phyloP scores from a whole-genome alignment of 1,284 basidiomycete genomes.

The Paramarasmius palmivorus region DNA sequence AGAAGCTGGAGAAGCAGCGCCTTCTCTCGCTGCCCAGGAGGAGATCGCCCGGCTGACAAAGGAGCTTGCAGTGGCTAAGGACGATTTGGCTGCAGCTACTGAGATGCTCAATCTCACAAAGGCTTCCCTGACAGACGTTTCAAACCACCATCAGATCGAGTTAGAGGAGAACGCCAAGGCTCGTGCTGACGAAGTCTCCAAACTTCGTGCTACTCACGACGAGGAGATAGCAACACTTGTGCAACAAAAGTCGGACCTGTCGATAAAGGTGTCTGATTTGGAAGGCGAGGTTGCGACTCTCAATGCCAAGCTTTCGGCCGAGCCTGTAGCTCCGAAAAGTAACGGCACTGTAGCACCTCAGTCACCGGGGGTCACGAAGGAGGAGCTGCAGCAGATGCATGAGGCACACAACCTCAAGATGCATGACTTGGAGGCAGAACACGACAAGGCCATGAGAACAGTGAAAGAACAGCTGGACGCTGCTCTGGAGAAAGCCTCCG shows the following conservation, averaged over 20 bases:
- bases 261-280: constrained; percentile 64
- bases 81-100: constrained; percentile 60
- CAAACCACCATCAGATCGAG: constrained; percentile 66
- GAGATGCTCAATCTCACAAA: constrained; percentile 67
- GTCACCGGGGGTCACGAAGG: constrained; percentile 60
- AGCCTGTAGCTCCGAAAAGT: constrained; percentile 49
- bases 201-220: constrained; percentile 57
- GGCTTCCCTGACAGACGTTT: constrained; percentile 68
- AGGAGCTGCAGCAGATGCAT: constrained; percentile 72
- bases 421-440: constrained; percentile 71
- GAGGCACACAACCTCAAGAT: constrained; percentile 83
- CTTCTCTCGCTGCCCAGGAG: constrained; percentile 52
- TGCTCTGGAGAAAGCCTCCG: constrained; percentile 52
- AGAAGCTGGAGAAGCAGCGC: constrained; percentile 39
- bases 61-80: constrained; percentile 61
- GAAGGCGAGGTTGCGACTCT: constrained; percentile 73
- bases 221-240: constrained; percentile 55
- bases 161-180: constrained; percentile 68
- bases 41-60: constrained; percentile 57
- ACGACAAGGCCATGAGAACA: constrained; percentile 61
- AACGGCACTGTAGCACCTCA: constrained; percentile 53
- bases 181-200: constrained; percentile 69
- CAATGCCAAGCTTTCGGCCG: constrained; percentile 53
- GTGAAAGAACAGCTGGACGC: constrained; percentile 63
- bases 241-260: constrained; percentile 58